Evolutionary conservation across 2,329 filamentous ascomycete genomes (phyloP), one percentile per base, ranked within the genome.

Genomic region (Hypoxylon sp.): DNA sequence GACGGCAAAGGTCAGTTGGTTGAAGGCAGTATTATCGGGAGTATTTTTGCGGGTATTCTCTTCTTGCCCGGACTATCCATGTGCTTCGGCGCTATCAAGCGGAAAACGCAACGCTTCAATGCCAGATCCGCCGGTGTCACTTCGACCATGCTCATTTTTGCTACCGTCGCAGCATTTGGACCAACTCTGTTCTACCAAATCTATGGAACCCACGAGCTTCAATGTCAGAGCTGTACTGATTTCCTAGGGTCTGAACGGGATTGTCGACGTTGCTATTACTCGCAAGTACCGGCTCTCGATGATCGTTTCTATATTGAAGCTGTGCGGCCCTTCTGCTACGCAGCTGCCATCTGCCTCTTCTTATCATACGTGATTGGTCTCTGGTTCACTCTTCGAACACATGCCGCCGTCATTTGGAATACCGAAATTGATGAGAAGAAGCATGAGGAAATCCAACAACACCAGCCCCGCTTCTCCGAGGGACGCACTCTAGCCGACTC

Each of bases 161-260:
- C 94, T 16, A 89, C 96, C 27, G 94, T 99, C 63, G 93, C 90
- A 55, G 91, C 93, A 6, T 99, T 99, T 71, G 89, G 93, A 0
- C 94, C 94, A 2, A 99, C 94, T 0, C 76, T 99, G 9, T 99
- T 99, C 74, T 99, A 97, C 73, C 93, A 99, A 68, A 96, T 99
- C 57, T 97, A 97, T 71, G 95, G 94, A 62, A 96, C 91, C 37
- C 94, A 99, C 68, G 91, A 99, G 74, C 82, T 99, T 42, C 94
- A 91, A 66, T 99, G 94, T 67, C 83, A 84, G 49, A 82, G 81
- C 47, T 86, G 81, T 54, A 74, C 81, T 36, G 79, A 84, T 56
- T 75, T 72, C 44, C 70, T 68, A 3, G 72, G 72, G 7, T 71
- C 73, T 3, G 73, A 77, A 27, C 78, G 86, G 51, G 93, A 97